phyloP scores from a whole-genome alignment of 345 rosid genomes.

The Euphorbia pulcherrima region DNA sequence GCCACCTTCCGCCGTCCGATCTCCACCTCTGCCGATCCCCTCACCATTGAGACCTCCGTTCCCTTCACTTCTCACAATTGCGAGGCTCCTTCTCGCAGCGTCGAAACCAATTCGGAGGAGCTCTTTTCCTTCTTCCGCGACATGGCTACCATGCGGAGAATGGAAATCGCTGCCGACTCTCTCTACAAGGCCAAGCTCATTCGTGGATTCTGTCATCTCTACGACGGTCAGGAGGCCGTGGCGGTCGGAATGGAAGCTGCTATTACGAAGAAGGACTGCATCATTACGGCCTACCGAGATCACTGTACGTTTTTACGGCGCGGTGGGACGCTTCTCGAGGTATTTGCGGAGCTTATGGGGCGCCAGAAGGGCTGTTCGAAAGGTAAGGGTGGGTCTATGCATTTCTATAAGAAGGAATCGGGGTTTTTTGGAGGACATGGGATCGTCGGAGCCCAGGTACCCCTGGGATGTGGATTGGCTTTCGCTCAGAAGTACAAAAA shows the following conservation, averaged over 20 bases:
- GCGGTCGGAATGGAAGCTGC: slow-evolving; percentile 96
- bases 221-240: slow-evolving; percentile 96
- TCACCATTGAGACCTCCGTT: slow-evolving; percentile 78
- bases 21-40: slow-evolving; percentile 66
- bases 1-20: slow-evolving; percentile 47
- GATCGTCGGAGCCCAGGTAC: slow-evolving; percentile 95
- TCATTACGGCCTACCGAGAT: slow-evolving; percentile 89
- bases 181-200: slow-evolving; percentile 98
- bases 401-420: slow-evolving; percentile 80
- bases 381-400: slow-evolving; percentile 98
- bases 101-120: slow-evolving; percentile 61
- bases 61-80: slow-evolving; percentile 80
- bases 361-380: slow-evolving; percentile 75
- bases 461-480: slow-evolving; percentile 89
- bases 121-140: slow-evolving; percentile 66
- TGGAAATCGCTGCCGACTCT: slow-evolving; percentile 97
- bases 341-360: slow-evolving; percentile 92
- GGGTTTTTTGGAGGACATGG: slow-evolving; percentile 93
- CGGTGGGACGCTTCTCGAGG: slow-evolving; percentile 68
- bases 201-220: slow-evolving; percentile 96
- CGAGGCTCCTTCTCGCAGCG: slow-evolving; percentile 80
- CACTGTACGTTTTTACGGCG: slow-evolving; percentile 83
- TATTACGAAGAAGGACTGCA: slow-evolving; percentile 72
- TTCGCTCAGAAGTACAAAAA: slow-evolving; percentile 90
- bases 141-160: slow-evolving; percentile 90